Conservation (phyloP, 2,329 filamentous ascomycete genomes). For the Aureobasidium sp. region DNA sequence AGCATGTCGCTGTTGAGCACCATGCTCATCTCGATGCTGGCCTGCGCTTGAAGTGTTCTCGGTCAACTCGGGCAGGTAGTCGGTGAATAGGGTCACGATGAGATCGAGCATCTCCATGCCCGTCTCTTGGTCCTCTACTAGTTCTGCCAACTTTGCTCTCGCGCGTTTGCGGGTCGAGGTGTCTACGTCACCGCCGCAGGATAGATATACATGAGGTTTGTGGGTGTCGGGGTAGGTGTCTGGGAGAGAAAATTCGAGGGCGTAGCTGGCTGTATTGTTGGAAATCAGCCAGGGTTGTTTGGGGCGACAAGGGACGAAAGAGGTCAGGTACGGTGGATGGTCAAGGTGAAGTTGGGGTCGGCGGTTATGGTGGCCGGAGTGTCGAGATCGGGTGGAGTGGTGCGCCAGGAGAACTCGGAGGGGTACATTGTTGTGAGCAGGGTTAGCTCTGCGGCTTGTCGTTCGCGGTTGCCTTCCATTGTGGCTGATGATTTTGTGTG, state of each 20-base stretch:
- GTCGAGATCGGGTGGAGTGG: conserved; percentile 2
- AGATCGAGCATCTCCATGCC: conserved; percentile 15
- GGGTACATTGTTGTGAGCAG: conserved; percentile 17
- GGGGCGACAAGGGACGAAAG: not conserved
- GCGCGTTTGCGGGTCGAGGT: conserved; percentile 14
- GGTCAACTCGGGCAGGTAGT: not conserved
- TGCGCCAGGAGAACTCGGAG: conserved; percentile 16
- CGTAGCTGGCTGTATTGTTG: conserved; percentile 13
- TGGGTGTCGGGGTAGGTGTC: conserved; percentile 10
- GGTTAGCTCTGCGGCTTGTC: conserved; percentile 15
- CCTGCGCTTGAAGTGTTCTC: not conserved
- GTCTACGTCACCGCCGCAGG: conserved; percentile 8
- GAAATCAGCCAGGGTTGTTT: conserved; percentile 3
- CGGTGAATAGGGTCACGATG: conserved; percentile 8
- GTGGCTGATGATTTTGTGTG: not conserved
- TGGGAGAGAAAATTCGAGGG: conserved; percentile 14
- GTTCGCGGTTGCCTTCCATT: conserved; percentile 10
- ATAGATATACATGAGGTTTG: conserved; percentile 14
- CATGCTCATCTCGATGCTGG: not conserved
- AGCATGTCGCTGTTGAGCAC: not conserved
- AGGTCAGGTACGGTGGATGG: conserved; percentile 11
- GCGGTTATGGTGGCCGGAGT: not conserved
- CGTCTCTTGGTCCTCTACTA: not conserved
- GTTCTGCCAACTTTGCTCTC: conserved; percentile 4
- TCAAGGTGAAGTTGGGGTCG: conserved; percentile 10